Evolutionary conservation across 805 yeast genomes (phyloP), one percentile per base, ranked within the genome.

Genomic region (Zygosaccharomyces bailii): DNA sequence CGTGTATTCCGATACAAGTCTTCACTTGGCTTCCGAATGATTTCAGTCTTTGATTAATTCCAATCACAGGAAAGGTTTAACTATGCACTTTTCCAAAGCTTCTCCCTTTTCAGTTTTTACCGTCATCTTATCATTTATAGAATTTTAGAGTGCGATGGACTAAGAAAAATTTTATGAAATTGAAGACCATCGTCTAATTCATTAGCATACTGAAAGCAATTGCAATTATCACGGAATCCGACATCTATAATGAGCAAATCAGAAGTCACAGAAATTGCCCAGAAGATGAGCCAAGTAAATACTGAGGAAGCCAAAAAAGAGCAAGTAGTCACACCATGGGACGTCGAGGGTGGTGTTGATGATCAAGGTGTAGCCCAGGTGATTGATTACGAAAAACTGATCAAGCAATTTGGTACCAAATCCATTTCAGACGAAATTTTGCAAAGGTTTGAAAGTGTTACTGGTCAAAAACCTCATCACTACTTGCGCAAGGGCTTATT

Each of bases 261-360:
- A 9, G 42, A 42, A 13, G 42, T 39, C 11, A 43, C 34, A 3
- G 40, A 44, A 36, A 29, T 43, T 14, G 37, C 44, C 5, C 34
- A 48, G 11, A 38, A 40, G 18, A 32, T 48, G 10, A 25, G 24
- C 4, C 36, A 42, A 7, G 23, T 48, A 4, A 31, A 38, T 11
- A 34, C 34, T 20, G 23, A 27, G 16, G 44, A 37, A 7, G 51
- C 46, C 9, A 40, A 44, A 17, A 56, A 56, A 42, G 81, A 74
- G 45, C 90, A 83, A 61, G 73, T 70, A 27, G 74, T 85, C 48
- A 93, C 99, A 1, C 99, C 99, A 39, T 93, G 99, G 99, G 99
- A 93, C 65, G 99, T 93, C 23, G 96, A 86, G 67, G 99, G 98
- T 46, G 98, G 97, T 2, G 95, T 91, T 37, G 96, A 88, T 46